Conservation (phyloP, 2,329 filamentous ascomycete genomes). For the Colletotrichum phormii region DNA sequence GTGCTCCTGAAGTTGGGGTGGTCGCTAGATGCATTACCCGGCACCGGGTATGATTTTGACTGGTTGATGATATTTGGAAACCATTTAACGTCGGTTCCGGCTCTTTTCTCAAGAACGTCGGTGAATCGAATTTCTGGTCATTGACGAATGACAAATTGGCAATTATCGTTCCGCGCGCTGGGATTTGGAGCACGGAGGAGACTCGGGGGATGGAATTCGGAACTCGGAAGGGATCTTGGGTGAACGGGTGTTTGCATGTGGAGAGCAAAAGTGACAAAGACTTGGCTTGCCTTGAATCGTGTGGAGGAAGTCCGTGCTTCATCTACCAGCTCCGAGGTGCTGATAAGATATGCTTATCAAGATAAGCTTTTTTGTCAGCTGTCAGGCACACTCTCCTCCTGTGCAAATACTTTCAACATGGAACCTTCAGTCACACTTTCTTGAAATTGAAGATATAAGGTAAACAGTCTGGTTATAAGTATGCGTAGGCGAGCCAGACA, state of each 20-base stretch:
- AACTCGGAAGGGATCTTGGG: conserved; percentile 29
- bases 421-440: no score
- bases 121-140: no score
- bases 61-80: neutral
- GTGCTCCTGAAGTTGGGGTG: neutral
- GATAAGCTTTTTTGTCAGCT: neutral
- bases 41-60: neutral
- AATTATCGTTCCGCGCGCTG: conserved; percentile 14
- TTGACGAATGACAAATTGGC: neutral
- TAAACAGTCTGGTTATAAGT: neutral
- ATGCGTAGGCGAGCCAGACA: neutral
- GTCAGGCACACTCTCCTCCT: neutral
- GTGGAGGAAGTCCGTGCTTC: neutral
- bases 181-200: neutral
- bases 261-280: neutral
- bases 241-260: neutral
- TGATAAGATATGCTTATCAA: conserved; percentile 17
- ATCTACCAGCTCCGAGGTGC: neutral
- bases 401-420: neutral
- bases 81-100: no score
- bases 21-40: neutral
- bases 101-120: no score
- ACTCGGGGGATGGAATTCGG: conserved; percentile 30
- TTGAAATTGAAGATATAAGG: neutral
- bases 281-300: no score